A percentile compares a stretch with the other conserved stretches of the same genome.
Evolutionary conservation across 768 basidiomycete genomes (phyloP).

Genomic region (Lentinus tigrinus): DNA sequence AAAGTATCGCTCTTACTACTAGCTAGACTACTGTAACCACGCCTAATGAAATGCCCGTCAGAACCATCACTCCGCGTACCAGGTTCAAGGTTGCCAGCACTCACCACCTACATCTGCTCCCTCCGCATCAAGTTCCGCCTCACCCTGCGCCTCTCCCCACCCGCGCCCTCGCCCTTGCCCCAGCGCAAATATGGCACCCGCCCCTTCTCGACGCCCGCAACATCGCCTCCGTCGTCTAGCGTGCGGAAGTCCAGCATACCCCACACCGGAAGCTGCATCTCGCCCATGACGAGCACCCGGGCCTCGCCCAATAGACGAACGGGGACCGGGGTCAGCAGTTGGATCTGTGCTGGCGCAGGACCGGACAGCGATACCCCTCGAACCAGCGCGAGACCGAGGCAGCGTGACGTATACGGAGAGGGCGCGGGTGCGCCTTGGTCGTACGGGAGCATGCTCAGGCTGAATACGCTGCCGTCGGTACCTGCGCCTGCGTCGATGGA

Average conservation of each 20-base stretch:
- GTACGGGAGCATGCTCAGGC: constrained; percentile 46
- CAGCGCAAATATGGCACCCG: constrained; percentile 78
- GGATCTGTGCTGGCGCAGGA: constrained; percentile 49
- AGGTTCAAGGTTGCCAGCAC: no score
- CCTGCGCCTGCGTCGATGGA: no score
- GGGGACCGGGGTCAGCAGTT: constrained; percentile 80
- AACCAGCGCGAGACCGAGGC: constrained; percentile 77
- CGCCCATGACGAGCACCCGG: constrained; percentile 75
- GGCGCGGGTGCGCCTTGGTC: constrained; percentile 54
- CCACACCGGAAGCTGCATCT: constrained; percentile 85
- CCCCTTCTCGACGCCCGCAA: constrained; percentile 52
- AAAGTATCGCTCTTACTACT: neutral
- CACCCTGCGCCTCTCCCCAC: constrained; percentile 68
- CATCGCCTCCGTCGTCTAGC: constrained; percentile 41
- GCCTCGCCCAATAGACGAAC: constrained; percentile 38
- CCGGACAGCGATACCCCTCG: constrained; percentile 59
- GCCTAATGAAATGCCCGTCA: no score
- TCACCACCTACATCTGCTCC: constrained; percentile 57
- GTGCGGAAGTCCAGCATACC: constrained; percentile 75
- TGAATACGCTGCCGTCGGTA: neutral
- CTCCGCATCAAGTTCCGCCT: constrained; percentile 87
- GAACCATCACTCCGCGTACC: no score
- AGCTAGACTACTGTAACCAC: no score
- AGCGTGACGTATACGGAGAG: constrained; percentile 56
- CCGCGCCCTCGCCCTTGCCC: constrained; percentile 69